Percentiles rank a stretch among this genome's conserved stretches.
phyloP scores from a whole-genome alignment of 208 protist genomes.

The Polymyxa betae region DNA sequence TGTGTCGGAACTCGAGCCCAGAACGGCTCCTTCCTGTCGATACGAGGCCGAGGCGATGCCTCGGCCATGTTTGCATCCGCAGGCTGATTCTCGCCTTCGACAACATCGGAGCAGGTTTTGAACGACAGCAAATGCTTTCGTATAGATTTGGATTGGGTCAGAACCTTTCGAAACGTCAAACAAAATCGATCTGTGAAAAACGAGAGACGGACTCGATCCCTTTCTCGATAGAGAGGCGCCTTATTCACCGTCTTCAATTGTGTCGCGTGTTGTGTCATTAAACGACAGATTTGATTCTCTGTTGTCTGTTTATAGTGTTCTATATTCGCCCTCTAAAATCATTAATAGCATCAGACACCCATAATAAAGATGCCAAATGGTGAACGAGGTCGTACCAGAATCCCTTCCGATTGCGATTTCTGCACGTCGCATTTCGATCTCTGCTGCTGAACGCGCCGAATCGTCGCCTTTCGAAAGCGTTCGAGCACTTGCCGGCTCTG shows the following conservation, averaged over 20 bases:
- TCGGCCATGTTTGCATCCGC: background rate
- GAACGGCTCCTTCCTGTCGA: background rate
- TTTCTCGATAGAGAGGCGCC: background rate
- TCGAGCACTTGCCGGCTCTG: background rate
- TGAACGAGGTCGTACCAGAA: too few species aligned
- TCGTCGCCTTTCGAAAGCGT: background rate
- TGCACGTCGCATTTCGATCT: background rate
- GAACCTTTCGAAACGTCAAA: background rate
- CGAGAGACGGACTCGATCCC: background rate
- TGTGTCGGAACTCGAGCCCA: background rate
- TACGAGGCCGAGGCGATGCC: background rate
- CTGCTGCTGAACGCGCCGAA: background rate
- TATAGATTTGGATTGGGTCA: background rate
- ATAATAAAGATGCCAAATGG: too few species aligned
- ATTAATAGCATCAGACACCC: too few species aligned
- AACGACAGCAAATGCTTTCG: background rate
- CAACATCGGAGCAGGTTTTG: too few species aligned
- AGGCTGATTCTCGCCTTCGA: background rate
- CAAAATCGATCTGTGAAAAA: background rate
- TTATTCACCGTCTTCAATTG: background rate
- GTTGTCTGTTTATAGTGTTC: background rate
- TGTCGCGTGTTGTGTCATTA: background rate
- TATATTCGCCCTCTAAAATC: background rate
- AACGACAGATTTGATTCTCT: background rate
- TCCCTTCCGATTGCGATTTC: background rate